phyloP scores from a whole-genome alignment of 306 rosid genomes.

The Lagenaria siceraria region DNA sequence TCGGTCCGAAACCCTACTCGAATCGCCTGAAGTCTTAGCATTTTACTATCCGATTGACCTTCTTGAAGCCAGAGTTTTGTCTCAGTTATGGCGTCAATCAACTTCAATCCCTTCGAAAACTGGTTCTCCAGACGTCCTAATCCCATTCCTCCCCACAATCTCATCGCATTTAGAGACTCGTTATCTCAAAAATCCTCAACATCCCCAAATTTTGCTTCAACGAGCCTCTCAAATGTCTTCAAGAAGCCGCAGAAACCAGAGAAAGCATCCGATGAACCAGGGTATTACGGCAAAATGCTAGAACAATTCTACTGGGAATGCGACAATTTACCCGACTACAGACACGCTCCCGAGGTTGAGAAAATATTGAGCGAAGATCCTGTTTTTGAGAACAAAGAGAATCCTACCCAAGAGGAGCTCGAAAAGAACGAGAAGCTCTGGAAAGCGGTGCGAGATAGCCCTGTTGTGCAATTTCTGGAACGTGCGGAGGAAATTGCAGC shows the following conservation, averaged over 20 bases:
- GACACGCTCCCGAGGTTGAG: constrained; percentile 72
- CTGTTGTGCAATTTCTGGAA: constrained; percentile 39
- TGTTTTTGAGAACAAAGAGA: constrained; percentile 35
- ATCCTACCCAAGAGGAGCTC: constrained; percentile 49
- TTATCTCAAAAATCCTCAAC: constrained; percentile 5
- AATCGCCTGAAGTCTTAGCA: background rate
- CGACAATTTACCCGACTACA: constrained; percentile 41
- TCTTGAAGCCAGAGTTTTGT: background rate
- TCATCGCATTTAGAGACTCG: constrained; percentile 21
- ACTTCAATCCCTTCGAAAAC: constrained; percentile 59
- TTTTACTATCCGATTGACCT: background rate
- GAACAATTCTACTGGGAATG: constrained; percentile 65
- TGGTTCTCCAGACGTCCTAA: constrained; percentile 70
- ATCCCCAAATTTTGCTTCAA: constrained; percentile 48
- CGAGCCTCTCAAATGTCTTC: constrained; percentile 30
- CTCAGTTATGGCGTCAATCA: constrained; percentile 59
- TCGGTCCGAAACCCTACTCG: background rate
- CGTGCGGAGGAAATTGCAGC: constrained; percentile 53
- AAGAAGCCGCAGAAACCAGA: constrained; percentile 23
- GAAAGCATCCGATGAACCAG: constrained; percentile 24
- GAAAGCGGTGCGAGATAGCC: constrained; percentile 33
- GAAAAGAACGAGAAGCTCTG: constrained; percentile 40
- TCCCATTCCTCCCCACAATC: constrained; percentile 38
- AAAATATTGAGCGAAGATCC: constrained; percentile 41
- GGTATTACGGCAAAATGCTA: constrained; percentile 31